A percentile compares a stretch with the other conserved stretches of the same genome.
phyloP scores from a whole-genome alignment of 495 filamentous ascomycete genomes.

The Rusavskia elegans region DNA sequence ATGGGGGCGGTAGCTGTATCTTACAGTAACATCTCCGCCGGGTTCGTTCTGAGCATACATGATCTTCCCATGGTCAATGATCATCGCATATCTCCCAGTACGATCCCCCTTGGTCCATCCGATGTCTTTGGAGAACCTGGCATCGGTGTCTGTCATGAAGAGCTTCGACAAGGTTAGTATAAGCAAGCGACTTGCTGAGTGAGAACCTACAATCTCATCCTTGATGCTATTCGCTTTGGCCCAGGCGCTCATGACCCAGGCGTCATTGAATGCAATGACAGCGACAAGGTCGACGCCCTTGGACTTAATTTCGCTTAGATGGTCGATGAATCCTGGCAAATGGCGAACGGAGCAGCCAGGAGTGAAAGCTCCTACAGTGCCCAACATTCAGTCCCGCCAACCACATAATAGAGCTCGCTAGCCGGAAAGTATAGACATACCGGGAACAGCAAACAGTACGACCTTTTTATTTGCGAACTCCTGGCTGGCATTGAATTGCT shows the following conservation, averaged over 20 bases:
- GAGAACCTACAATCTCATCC: constrained; percentile 54
- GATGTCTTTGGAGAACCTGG: constrained; percentile 62
- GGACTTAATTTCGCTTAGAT: constrained; percentile 51
- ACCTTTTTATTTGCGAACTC: constrained; percentile 82
- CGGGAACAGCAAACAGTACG: constrained; percentile 78
- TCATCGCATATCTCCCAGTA: constrained; percentile 67
- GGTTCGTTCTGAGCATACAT: constrained; percentile 72
- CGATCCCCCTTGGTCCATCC: constrained; percentile 68
- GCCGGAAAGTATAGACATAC: constrained; percentile 17
- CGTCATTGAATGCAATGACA: constrained; percentile 81
- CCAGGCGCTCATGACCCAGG: constrained; percentile 90
- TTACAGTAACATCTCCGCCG: constrained; percentile 47
- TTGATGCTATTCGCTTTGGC: constrained; percentile 81
- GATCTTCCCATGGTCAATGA: constrained; percentile 83
- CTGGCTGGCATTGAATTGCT: constrained; percentile 69
- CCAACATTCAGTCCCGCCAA: background rate
- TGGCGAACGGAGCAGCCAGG: constrained; percentile 80
- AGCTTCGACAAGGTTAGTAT: constrained; percentile 31
- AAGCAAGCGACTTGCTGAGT: background rate
- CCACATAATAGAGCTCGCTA: no score
- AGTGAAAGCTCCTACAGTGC: constrained; percentile 64
- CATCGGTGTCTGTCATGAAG: constrained; percentile 69
- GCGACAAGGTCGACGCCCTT: constrained; percentile 81
- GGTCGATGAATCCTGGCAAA: constrained; percentile 71
- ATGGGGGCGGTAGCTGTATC: constrained; percentile 9